These are phyloP conservation scores for Cryptosporidium canis DNA, from an alignment of 169 alveolate species.

Conservation along the genomic window DNA sequence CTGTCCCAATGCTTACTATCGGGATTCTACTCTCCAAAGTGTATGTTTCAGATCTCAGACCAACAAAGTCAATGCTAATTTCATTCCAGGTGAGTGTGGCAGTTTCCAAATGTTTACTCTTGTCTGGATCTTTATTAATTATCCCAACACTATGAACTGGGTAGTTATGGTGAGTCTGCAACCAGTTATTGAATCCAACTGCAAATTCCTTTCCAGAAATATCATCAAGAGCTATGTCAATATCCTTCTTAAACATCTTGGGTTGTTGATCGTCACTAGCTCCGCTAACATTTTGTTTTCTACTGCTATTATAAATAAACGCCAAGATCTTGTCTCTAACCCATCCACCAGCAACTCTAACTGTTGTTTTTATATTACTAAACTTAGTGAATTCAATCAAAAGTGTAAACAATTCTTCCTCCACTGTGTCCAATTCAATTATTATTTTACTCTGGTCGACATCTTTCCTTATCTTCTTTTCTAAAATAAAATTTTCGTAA, in stretches of 20 bases:
- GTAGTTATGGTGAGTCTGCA: slow-evolving; percentile 23
- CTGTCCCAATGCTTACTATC: slow-evolving; percentile 90
- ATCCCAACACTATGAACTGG: slow-evolving; percentile 82
- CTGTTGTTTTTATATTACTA: slow-evolving; percentile 18
- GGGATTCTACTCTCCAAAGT: slow-evolving; percentile 91
- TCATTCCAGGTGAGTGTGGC: slow-evolving; percentile 91
- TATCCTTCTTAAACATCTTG: slow-evolving; percentile 84
- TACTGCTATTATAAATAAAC: slow-evolving; percentile 62
- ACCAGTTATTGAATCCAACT: slow-evolving; percentile 75
- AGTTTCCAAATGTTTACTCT: slow-evolving; percentile 97
- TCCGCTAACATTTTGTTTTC: neutral
- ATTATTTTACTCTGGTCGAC: neutral
- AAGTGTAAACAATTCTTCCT: slow-evolving; percentile 19
- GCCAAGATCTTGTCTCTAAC: slow-evolving; percentile 95
- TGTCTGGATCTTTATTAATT: slow-evolving; percentile 93
- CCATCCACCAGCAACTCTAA: slow-evolving; percentile 99
- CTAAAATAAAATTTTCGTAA: neutral
- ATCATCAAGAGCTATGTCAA: slow-evolving; percentile 97
- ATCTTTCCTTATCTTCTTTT: neutral
- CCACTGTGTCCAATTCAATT: neutral
- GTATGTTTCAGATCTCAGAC: slow-evolving; percentile 95
- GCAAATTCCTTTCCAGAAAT: slow-evolving; percentile 93
- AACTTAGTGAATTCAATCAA: slow-evolving; percentile 1
- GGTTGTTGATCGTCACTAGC: slow-evolving; percentile 42
- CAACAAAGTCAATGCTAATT: slow-evolving; percentile 94